Conservation (phyloP, 225 moss, liverwort and hornwort species). For the Polytrichum formosum region DNA sequence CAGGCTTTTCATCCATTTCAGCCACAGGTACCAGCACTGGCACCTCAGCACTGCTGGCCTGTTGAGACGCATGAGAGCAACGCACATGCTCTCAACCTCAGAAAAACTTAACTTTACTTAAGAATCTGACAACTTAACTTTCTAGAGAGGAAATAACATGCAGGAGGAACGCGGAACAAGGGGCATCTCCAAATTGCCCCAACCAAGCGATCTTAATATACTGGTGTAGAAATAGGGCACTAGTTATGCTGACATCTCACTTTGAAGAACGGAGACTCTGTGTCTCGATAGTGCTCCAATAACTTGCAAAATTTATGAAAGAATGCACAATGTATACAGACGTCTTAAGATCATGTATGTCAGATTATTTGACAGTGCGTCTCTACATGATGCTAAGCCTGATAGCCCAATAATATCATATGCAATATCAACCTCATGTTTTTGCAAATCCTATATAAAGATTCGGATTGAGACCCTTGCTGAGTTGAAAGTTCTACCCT, state of each 20-base stretch:
- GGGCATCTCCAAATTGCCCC: neutral
- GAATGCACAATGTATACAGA: too few species aligned
- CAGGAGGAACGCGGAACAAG: too few species aligned
- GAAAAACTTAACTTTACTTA: too few species aligned
- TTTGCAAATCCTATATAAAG: neutral
- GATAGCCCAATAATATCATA: too few species aligned
- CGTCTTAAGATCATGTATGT: too few species aligned
- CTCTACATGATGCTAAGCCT: too few species aligned
- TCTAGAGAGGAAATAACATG: too few species aligned
- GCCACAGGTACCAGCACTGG: neutral
- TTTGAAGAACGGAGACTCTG: neutral
- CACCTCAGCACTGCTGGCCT: conserved; percentile 3
- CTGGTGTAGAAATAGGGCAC: neutral
- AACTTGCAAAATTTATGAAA: too few species aligned
- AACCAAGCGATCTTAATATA: neutral
- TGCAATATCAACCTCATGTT: neutral
- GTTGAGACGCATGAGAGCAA: conserved; percentile 10
- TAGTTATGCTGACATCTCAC: neutral
- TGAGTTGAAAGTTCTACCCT: conserved; percentile 26
- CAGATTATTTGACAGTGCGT: too few species aligned
- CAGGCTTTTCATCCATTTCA: conserved; percentile 1
- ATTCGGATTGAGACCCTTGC: conserved; percentile 1
- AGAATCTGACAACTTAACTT: too few species aligned
- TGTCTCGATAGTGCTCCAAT: too few species aligned
- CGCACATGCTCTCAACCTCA: neutral